Evolutionary conservation across 306 rosid species (phyloP).

Genomic region (Quillaja saponaria): DNA sequence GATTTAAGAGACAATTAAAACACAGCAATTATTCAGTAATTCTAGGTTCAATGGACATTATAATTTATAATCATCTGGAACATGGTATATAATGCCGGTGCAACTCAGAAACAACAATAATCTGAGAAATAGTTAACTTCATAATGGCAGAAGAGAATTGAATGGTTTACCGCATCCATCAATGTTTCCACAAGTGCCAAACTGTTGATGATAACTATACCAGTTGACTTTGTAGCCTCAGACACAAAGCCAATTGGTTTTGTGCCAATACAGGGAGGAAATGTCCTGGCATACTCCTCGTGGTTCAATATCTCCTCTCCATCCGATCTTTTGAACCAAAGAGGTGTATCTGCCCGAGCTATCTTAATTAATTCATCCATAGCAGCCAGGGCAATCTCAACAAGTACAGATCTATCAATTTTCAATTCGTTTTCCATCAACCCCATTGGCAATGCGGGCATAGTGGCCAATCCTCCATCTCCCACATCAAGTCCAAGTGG

Average conservation of each 20-base stretch:
- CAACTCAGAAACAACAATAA: background rate
- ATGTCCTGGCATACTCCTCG: slow-evolving; percentile 62
- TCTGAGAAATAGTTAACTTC: background rate
- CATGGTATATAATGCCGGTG: no score
- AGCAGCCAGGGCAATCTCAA: slow-evolving; percentile 61
- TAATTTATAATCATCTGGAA: background rate
- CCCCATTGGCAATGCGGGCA: slow-evolving; percentile 32
- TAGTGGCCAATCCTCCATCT: slow-evolving; percentile 43
- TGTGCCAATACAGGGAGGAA: slow-evolving; percentile 44
- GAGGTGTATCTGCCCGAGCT: slow-evolving; percentile 56
- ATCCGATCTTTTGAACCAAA: slow-evolving; percentile 66
- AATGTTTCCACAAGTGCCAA: slow-evolving; percentile 58
- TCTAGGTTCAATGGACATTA: slow-evolving; percentile 10
- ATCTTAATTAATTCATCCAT: slow-evolving; percentile 79
- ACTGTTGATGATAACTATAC: slow-evolving; percentile 50
- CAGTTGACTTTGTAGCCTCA: slow-evolving; percentile 63
- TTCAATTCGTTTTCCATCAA: slow-evolving; percentile 45
- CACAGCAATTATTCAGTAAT: slow-evolving; percentile 12
- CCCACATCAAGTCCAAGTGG: slow-evolving; percentile 67
- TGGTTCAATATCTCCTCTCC: slow-evolving; percentile 55
- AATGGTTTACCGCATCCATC: slow-evolving; percentile 62
- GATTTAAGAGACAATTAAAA: slow-evolving; percentile 19
- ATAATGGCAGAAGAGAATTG: slow-evolving; percentile 14
- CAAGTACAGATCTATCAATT: slow-evolving; percentile 44
- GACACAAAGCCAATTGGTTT: slow-evolving; percentile 50